phyloP scores from a whole-genome alignment of 1,284 basidiomycete species.

The Termitomyces sp. region DNA sequence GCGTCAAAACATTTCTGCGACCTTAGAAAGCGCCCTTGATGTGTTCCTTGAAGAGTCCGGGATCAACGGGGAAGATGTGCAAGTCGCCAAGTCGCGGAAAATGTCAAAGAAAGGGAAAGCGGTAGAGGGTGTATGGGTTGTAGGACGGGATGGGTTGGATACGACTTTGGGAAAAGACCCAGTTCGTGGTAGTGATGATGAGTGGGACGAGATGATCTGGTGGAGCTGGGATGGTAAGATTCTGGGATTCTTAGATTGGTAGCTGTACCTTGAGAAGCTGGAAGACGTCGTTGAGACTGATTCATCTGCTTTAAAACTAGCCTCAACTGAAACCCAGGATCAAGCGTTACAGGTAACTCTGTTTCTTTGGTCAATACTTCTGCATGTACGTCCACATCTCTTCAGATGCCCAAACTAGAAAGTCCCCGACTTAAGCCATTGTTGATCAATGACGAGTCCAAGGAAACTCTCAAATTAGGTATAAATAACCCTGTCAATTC shows the following conservation, averaged over 20 bases:
- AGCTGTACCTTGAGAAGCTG: not conserved
- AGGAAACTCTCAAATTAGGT: not conserved
- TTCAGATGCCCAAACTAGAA: not conserved
- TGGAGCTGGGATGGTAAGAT: conserved; percentile 76
- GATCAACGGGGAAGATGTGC: not conserved
- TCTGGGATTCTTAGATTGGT: conserved; percentile 68
- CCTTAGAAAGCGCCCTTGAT: conserved; percentile 35
- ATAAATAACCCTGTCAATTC: not conserved
- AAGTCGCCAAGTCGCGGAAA: conserved; percentile 2
- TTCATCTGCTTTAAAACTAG: not conserved
- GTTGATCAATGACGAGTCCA: not conserved
- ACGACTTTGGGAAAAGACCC: conserved; percentile 8
- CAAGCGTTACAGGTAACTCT: not conserved
- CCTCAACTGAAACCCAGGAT: not conserved
- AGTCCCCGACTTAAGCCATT: not conserved
- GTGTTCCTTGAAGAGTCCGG: conserved; percentile 32
- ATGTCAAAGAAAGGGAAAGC: conserved; percentile 26
- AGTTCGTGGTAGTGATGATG: conserved; percentile 23
- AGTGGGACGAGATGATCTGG: conserved; percentile 74
- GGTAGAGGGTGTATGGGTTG: conserved; percentile 60
- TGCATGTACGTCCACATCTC: not conserved
- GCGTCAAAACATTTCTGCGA: conserved; percentile 48
- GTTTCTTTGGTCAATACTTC: not conserved
- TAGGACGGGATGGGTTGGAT: conserved; percentile 28
- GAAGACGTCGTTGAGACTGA: not conserved